Conservation (phyloP, 352 stramenopile genomes). For the Phytophthora syringae region DNA sequence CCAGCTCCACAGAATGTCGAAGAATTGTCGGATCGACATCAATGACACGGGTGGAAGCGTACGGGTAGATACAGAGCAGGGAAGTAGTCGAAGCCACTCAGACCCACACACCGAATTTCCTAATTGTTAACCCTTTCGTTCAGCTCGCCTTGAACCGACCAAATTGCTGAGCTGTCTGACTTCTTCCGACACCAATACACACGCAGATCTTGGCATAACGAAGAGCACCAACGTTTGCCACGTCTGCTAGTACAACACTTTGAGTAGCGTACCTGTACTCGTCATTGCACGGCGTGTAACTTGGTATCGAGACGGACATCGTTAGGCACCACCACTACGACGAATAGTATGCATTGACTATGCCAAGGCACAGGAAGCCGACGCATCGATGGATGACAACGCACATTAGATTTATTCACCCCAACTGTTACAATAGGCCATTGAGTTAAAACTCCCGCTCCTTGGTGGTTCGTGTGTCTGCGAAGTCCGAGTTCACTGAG, state of each 20-base stretch:
- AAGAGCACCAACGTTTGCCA: no score
- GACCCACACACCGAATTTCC: conserved; percentile 31
- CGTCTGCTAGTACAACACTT: no score
- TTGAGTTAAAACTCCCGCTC: conserved; percentile 46
- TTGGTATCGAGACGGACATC: no score
- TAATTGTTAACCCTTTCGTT: conserved; percentile 23
- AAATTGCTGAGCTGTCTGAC: not conserved
- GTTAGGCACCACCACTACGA: no score
- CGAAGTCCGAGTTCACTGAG: conserved; percentile 47
- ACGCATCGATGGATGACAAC: conserved; percentile 23
- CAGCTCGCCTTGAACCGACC: conserved; percentile 12
- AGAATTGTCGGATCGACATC: conserved; percentile 18
- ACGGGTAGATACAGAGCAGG: not conserved
- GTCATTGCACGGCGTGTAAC: no score
- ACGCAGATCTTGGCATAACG: no score
- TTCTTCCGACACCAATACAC: no score
- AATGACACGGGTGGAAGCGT: conserved; percentile 23
- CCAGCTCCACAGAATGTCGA: conserved; percentile 21
- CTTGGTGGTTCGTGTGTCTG: conserved; percentile 23
- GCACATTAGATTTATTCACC: conserved; percentile 38
- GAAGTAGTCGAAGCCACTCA: conserved; percentile 11
- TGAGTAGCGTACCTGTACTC: no score
- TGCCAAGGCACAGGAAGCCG: no score
- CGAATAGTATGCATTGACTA: no score
- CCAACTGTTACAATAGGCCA: conserved; percentile 40